Evolutionary conservation across 2,329 filamentous ascomycete species (phyloP).

Genomic region (Fusarium odoratissimum): DNA sequence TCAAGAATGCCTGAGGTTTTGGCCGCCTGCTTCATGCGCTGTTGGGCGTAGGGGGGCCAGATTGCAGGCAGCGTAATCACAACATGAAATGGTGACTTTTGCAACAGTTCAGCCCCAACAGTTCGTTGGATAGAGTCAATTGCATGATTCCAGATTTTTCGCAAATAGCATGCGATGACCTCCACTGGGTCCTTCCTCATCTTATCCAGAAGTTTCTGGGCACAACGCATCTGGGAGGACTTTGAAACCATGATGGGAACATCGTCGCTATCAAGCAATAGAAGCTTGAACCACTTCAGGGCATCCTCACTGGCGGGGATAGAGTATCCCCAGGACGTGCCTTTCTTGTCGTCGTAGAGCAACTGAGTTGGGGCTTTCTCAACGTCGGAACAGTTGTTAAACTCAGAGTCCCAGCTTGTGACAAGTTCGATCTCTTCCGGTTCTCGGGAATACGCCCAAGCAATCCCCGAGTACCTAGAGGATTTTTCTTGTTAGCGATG

Average conservation of each 20-base stretch:
- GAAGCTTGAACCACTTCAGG: slow-evolving; percentile 57
- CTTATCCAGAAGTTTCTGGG: neutral
- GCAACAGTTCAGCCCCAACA: slow-evolving; percentile 26
- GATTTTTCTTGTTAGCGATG: rapidly evolving
- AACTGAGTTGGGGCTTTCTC: slow-evolving; percentile 50
- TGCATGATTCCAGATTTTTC: slow-evolving; percentile 49
- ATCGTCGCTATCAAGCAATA: slow-evolving; percentile 51
- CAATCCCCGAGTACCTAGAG: slow-evolving; percentile 54
- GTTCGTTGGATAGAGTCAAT: slow-evolving; percentile 41
- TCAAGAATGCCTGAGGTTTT: slow-evolving; percentile 51
- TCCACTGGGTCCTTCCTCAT: slow-evolving; percentile 42
- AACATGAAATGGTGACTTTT: slow-evolving; percentile 47
- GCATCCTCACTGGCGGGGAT: slow-evolving; percentile 39
- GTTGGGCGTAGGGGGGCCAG: slow-evolving; percentile 54
- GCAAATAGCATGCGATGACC: slow-evolving; percentile 49
- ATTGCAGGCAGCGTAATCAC: slow-evolving; percentile 59
- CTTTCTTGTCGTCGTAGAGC: neutral
- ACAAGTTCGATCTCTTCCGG: slow-evolving; percentile 47
- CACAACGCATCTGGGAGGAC: slow-evolving; percentile 37
- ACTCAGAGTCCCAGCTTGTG: slow-evolving; percentile 45
- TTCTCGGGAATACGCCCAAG: slow-evolving; percentile 50
- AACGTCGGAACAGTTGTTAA: slow-evolving; percentile 41
- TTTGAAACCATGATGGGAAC: slow-evolving; percentile 34
- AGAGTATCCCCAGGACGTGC: slow-evolving; percentile 49
- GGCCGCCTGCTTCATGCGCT: slow-evolving; percentile 52